Conservation (phyloP, 2,329 filamentous ascomycete species). For the Coniochaeta sp. region DNA sequence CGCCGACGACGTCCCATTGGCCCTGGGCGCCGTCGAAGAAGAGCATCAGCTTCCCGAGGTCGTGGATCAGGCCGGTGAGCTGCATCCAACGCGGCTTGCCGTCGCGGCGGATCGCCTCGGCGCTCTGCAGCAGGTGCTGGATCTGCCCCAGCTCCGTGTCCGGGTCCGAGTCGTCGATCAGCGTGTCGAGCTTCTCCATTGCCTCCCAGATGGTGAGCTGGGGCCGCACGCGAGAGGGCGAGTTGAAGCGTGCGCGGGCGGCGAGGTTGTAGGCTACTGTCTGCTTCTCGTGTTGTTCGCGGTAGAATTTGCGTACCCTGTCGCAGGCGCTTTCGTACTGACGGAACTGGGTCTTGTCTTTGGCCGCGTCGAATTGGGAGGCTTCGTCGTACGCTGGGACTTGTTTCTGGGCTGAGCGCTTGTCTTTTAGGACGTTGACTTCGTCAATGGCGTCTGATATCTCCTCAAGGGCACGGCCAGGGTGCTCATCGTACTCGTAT, state of each 20-base stretch:
- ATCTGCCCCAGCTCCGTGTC: slow-evolving; percentile 82
- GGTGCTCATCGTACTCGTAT: slow-evolving; percentile 11
- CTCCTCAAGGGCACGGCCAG: slow-evolving; percentile 21
- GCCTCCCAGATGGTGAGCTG: slow-evolving; percentile 84
- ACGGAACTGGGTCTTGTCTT: slow-evolving; percentile 30
- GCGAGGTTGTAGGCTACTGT: slow-evolving; percentile 77
- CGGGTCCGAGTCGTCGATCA: slow-evolving; percentile 84
- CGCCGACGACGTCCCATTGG: slow-evolving; percentile 87
- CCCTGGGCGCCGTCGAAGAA: slow-evolving; percentile 73
- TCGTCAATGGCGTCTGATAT: slow-evolving; percentile 26
- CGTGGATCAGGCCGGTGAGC: slow-evolving; percentile 67
- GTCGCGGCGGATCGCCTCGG: slow-evolving; percentile 80
- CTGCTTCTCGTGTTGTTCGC: slow-evolving; percentile 61
- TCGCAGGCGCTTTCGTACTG: slow-evolving; percentile 78
- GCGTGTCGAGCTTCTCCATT: slow-evolving; percentile 83
- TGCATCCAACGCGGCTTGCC: slow-evolving; percentile 77
- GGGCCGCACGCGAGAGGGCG: slow-evolving; percentile 52
- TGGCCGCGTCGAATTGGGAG: slow-evolving; percentile 18
- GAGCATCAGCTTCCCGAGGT: slow-evolving; percentile 64
- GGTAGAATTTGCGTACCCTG: slow-evolving; percentile 80
- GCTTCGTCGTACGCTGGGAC: slow-evolving; percentile 9
- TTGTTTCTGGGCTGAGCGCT: slow-evolving; percentile 2
- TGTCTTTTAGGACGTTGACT: slow-evolving; percentile 23
- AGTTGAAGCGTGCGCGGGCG: slow-evolving; percentile 63
- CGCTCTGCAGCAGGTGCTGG: slow-evolving; percentile 81